phyloP scores from a whole-genome alignment of 2,329 filamentous ascomycete genomes.

The Beauveria sp. region DNA sequence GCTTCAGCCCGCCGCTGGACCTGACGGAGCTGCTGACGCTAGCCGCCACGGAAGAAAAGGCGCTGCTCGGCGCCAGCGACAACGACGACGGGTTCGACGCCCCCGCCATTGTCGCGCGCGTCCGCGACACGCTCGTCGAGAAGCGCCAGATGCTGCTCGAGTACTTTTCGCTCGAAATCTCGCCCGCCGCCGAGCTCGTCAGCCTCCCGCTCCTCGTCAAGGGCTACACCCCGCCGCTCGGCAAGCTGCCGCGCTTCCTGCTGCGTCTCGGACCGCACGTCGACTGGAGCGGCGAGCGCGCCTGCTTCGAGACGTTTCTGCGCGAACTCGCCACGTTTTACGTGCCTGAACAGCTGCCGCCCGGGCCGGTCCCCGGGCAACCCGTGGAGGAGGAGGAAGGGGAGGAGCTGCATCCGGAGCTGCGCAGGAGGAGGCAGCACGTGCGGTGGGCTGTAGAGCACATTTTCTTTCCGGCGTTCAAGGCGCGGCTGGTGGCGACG shows the following conservation, averaged over 20 bases:
- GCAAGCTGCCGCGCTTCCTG: slow-evolving; percentile 83
- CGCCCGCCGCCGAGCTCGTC: slow-evolving; percentile 65
- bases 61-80: slow-evolving; percentile 23
- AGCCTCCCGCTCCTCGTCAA: slow-evolving; percentile 80
- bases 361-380: slow-evolving; percentile 27
- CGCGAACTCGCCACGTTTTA: slow-evolving; percentile 84
- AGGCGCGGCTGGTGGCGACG: slow-evolving; percentile 74
- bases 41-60: slow-evolving; percentile 63
- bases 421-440: slow-evolving; percentile 56
- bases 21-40: slow-evolving; percentile 64
- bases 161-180: slow-evolving; percentile 85
- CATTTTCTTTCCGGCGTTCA: slow-evolving; percentile 83
- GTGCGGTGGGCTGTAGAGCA: slow-evolving; percentile 74
- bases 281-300: slow-evolving; percentile 76
- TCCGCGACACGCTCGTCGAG: slow-evolving; percentile 62
- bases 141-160: slow-evolving; percentile 81
- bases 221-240: slow-evolving; percentile 77
- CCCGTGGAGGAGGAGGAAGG: slow-evolving; percentile 27
- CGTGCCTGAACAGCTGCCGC: slow-evolving; percentile 74
- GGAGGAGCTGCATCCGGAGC: slow-evolving; percentile 34
- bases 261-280: slow-evolving; percentile 82
- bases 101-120: slow-evolving; percentile 55
- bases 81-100: slow-evolving; percentile 56
- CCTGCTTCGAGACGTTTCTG: slow-evolving; percentile 80
- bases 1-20: slow-evolving; percentile 67